Evolutionary conservation across 2,329 filamentous ascomycete species (phyloP).

Genomic region (Pezicula radicicola): DNA sequence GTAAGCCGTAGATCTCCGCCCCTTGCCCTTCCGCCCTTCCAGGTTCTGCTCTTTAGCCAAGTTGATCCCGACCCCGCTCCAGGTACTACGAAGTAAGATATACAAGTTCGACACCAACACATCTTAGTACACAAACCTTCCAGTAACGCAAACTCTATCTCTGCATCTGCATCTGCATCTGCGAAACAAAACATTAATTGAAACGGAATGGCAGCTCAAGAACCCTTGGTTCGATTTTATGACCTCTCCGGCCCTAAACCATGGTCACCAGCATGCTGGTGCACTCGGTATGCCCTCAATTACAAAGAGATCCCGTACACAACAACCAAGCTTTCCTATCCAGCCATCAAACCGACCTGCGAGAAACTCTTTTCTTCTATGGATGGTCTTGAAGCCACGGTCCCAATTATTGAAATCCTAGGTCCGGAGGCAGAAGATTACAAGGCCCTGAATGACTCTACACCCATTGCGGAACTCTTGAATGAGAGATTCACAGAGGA

Average conservation of each 20-base stretch:
- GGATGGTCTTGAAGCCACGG: slow-evolving; percentile 9
- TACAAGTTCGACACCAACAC: too few relatives aligned
- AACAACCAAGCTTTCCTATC: slow-evolving; percentile 11
- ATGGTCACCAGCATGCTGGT: slow-evolving; percentile 16
- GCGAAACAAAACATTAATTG: too few relatives aligned
- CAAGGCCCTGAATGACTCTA: slow-evolving; percentile 14
- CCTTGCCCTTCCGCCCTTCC: too few relatives aligned
- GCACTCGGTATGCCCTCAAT: slow-evolving; percentile 14
- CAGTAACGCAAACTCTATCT: too few relatives aligned
- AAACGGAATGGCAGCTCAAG: slow-evolving; percentile 5
- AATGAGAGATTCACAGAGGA: slow-evolving; percentile 15
- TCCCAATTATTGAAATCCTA: slow-evolving; percentile 18
- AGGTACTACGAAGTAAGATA: too few relatives aligned
- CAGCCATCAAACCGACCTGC: slow-evolving; percentile 14
- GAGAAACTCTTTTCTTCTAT: slow-evolving; percentile 11
- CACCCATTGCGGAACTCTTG: slow-evolving; percentile 14
- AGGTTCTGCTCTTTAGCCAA: too few relatives aligned
- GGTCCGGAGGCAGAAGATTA: neutral
- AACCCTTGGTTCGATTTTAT: slow-evolving; percentile 18
- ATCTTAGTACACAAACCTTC: too few relatives aligned
- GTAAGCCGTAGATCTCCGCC: too few relatives aligned
- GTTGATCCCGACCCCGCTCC: too few relatives aligned
- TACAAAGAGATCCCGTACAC: slow-evolving; percentile 16
- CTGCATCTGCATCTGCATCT: too few relatives aligned
- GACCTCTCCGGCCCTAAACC: slow-evolving; percentile 17